Conservation (phyloP, 768 basidiomycete genomes). For the Aureoboletus auriporus region DNA sequence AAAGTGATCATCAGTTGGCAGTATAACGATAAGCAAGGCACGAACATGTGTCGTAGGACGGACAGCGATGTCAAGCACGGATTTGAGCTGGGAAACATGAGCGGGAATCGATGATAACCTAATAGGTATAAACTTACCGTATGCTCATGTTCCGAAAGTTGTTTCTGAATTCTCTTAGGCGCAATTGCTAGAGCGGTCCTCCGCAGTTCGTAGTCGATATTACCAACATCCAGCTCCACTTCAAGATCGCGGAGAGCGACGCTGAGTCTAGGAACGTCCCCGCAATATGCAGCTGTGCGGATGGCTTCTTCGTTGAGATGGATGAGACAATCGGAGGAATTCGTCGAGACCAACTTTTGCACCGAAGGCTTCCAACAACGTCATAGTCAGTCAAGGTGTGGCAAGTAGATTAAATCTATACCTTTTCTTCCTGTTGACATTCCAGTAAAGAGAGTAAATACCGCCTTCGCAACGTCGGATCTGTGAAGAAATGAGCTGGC, state of each 20-base stretch:
- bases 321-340: constrained; percentile 59
- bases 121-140: constrained; percentile 38
- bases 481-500: constrained; percentile 31
- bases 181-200: constrained; percentile 41
- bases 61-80: constrained; percentile 57
- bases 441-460: constrained; percentile 64
- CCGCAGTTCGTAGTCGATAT: constrained; percentile 43
- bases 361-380: constrained; percentile 10
- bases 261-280: constrained; percentile 45
- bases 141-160: constrained; percentile 42
- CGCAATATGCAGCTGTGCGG: constrained; percentile 57
- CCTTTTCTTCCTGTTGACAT: constrained; percentile 87
- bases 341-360: constrained; percentile 26
- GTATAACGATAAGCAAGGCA: constrained; percentile 3
- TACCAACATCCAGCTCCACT: constrained; percentile 43
- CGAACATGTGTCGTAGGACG: constrained; percentile 70
- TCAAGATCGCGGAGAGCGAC: constrained; percentile 46
- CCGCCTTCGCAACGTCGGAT: constrained; percentile 50
- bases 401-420: constrained; percentile 25
- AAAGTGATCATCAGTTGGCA: constrained; percentile 6
- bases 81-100: constrained; percentile 42
- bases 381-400: constrained; percentile 48
- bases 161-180: constrained; percentile 37
- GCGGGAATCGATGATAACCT: background rate
- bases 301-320: constrained; percentile 63